These are phyloP conservation scores for Schizochytrium sp. DNA, from an alignment of 108 stramenopile species.

Conservation along the genomic window DNA sequence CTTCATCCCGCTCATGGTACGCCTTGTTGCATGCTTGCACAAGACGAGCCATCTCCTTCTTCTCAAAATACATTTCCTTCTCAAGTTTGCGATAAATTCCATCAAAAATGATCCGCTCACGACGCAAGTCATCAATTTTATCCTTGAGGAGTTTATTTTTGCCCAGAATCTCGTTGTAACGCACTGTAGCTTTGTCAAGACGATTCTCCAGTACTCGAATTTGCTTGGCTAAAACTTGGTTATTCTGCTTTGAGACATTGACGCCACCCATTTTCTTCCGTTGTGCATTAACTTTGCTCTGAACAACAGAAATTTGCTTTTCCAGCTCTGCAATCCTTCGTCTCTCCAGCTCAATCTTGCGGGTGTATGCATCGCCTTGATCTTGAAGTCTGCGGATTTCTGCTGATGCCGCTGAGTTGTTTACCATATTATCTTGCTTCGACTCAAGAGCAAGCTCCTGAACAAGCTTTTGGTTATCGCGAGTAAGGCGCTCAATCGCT, in stretches of 20 bases:
- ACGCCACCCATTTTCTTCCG: constrained; percentile 76
- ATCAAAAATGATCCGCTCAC: constrained; percentile 77
- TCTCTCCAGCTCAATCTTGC: constrained; percentile 75
- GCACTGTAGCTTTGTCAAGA: constrained; percentile 75
- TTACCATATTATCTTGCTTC: constrained; percentile 67
- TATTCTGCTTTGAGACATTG: constrained; percentile 76
- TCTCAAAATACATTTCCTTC: constrained; percentile 75
- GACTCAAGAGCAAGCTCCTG: constrained; percentile 70
- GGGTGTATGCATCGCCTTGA: constrained; percentile 74
- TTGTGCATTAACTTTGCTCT: constrained; percentile 71
- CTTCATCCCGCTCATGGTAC: constrained; percentile 74
- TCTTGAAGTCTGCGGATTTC: constrained; percentile 72
- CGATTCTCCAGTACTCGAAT: constrained; percentile 76
- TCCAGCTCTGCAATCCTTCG: constrained; percentile 73
- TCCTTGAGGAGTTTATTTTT: constrained; percentile 74
- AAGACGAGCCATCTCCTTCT: constrained; percentile 78
- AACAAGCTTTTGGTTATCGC: constrained; percentile 67
- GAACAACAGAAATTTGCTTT: constrained; percentile 66
- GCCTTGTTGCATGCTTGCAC: constrained; percentile 76
- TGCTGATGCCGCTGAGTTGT: constrained; percentile 56
- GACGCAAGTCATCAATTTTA: constrained; percentile 73
- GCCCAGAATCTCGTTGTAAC: constrained; percentile 76
- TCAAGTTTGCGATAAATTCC: constrained; percentile 79
- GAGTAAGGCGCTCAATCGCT: constrained; percentile 62
- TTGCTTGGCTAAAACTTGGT: constrained; percentile 76